These are phyloP conservation scores for Narthecium ossifragum DNA, from an alignment of 106 monocot genomes.

Conservation along the genomic window DNA sequence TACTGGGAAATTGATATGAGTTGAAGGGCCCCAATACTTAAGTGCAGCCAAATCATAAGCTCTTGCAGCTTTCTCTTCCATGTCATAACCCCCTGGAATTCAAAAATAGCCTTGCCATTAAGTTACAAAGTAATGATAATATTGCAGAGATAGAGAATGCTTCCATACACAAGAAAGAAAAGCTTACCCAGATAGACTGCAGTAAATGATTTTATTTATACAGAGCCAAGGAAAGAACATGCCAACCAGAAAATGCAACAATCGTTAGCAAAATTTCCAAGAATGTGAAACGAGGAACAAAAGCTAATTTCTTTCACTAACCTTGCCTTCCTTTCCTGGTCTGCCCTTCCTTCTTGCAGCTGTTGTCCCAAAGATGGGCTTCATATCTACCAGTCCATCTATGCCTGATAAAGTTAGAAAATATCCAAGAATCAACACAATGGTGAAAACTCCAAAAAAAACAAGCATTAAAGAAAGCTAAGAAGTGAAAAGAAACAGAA, in stretches of 20 bases:
- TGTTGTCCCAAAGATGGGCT: conserved; percentile 99
- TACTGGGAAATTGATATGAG: conserved; percentile 97
- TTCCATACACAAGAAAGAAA: conserved; percentile 7
- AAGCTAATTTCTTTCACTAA: conserved; percentile 21
- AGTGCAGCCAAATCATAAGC: conserved; percentile 97
- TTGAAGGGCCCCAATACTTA: conserved; percentile 96
- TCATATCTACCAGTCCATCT: conserved; percentile 99
- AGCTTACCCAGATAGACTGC: conserved; percentile 87
- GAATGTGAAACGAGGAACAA: too few relatives aligned
- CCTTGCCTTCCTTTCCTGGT: conserved; percentile 99
- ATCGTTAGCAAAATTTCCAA: too few relatives aligned
- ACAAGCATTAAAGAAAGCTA: background rate
- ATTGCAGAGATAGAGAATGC: too few relatives aligned
- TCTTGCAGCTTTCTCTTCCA: conserved; percentile 98
- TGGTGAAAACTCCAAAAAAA: too few relatives aligned
- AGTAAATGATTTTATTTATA: background rate
- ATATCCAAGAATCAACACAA: too few relatives aligned
- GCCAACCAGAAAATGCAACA: too few relatives aligned
- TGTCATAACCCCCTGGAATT: conserved; percentile 82
- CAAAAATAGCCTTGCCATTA: too few relatives aligned
- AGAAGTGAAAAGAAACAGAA: background rate
- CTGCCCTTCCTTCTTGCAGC: conserved; percentile 99
- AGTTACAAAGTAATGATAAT: too few relatives aligned
- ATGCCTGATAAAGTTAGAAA: conserved; percentile 43
- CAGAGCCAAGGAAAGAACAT: background rate